Percentiles rank a stretch among this genome's conserved stretches.
Conservation (phyloP, 306 rosid genomes). For the Rosa rugosa region DNA sequence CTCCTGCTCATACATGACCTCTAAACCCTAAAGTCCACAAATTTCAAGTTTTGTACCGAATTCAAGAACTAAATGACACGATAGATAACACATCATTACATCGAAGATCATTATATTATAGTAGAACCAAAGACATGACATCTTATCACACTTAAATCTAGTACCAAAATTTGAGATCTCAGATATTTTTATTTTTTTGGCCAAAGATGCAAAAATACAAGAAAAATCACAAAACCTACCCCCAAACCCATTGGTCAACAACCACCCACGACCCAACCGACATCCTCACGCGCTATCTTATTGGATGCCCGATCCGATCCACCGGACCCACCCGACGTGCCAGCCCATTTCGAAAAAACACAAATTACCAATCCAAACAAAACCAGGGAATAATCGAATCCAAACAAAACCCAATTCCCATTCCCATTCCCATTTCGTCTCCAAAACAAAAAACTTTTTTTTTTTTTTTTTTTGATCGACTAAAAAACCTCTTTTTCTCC, state of each 20-base stretch:
- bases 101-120: no score
- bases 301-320: not conserved
- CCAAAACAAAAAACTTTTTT: not conserved
- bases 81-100: no score
- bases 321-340: not conserved
- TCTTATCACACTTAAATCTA: not conserved
- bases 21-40: not conserved
- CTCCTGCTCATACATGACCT: not conserved
- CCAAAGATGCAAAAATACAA: not conserved
- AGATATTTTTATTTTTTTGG: not conserved
- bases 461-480: no score
- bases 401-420: constrained; percentile 22
- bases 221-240: not conserved
- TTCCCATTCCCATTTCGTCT: not conserved
- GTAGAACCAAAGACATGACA: no score
- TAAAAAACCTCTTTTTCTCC: constrained; percentile 20
- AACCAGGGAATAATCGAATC: constrained; percentile 33
- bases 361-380: constrained; percentile 24
- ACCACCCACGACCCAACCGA: not conserved
- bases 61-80: no score
- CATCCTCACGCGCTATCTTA: not conserved
- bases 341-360: constrained; percentile 1
- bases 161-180: no score
- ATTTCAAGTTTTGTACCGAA: no score
- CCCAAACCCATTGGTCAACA: not conserved